These are phyloP conservation scores for Cladophialophora psammophila DNA, from an alignment of 2,329 filamentous ascomycete species.

Conservation along the genomic window DNA sequence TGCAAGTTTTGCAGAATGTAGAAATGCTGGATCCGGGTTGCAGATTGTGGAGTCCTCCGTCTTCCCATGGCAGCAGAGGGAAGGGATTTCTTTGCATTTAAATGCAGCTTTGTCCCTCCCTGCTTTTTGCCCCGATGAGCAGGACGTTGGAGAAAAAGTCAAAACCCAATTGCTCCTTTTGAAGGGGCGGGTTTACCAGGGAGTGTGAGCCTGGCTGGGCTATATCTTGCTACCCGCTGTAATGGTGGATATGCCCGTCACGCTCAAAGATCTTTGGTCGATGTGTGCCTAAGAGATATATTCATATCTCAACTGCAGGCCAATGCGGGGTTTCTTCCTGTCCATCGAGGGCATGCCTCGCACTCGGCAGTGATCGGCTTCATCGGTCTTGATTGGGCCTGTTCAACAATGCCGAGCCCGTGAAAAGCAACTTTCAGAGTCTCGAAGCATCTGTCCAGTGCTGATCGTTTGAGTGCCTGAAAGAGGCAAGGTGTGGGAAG, in stretches of 20 bases:
- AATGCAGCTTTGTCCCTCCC: conserved; percentile 36
- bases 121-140: neutral
- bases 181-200: neutral
- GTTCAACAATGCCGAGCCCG: neutral
- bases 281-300: neutral
- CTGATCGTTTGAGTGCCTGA: conserved; percentile 1
- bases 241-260: conserved; percentile 1
- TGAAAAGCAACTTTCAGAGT: neutral
- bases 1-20: conserved; percentile 13
- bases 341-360: neutral
- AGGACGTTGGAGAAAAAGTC: neutral
- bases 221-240: neutral
- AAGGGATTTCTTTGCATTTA: conserved; percentile 40
- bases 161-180: neutral
- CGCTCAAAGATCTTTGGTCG: neutral
- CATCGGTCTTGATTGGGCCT: neutral
- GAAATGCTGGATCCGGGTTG: conserved; percentile 12
- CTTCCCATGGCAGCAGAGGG: neutral
- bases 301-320: neutral
- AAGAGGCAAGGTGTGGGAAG: conserved; percentile 21
- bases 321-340: neutral
- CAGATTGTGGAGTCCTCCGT: conserved; percentile 7
- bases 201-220: neutral
- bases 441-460: neutral
- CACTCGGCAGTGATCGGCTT: neutral